Base-by-base conservation (phyloP, 2,329 filamentous ascomycete genomes). In the Colletotrichum shisoi region DNA sequence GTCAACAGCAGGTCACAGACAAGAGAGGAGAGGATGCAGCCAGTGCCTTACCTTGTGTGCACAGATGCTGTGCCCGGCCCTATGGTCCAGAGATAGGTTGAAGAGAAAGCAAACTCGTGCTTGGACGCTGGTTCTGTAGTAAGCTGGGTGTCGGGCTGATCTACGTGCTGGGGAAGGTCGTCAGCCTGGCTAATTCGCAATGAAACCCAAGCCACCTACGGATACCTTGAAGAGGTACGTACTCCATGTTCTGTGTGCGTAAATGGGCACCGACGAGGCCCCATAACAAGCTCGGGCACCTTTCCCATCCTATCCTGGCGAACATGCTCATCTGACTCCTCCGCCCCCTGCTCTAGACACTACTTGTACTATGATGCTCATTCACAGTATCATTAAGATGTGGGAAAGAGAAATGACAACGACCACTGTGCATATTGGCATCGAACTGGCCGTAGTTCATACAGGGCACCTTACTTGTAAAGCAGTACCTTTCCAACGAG, bases 181-280 rank as follows among this genome's bases (percentile, higher is more conserved):
- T 67, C 46, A 58, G 64, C 53, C 60, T 63, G 52, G 53, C 56
- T 39, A 58, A 63, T 53, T 63, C 46, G 61, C 60, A 67, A 53
- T 39, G 51, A 39, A 53, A 48, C 48, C 64, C 51, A 54, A 57
- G 51, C 63, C 59, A 63, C 63, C 52, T 15, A 52, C 27, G 24
- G 37, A 31, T 52, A 51, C 39, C 46, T 53, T 5, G 34, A 42
- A 19, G 57, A 15, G 37, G 51, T 63, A 62, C 42, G 62, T 65
- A 62, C 57, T 45, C n/a, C 37, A 12, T 17, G 27, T 60, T 21
- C 45, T 46, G 17, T 17, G 37, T 48, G 54, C 37, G 31, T 27
- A 62, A 46, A 57, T 39, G 53, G 34, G 53, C 53, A 63, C 49
- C 40, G n/a, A 27, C 7, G 11, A 12, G 19, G 60, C 34, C 48